These are phyloP conservation scores for Erigeron philadelphicus DNA, from an alignment of 140 eudicot species.

Conservation along the genomic window DNA sequence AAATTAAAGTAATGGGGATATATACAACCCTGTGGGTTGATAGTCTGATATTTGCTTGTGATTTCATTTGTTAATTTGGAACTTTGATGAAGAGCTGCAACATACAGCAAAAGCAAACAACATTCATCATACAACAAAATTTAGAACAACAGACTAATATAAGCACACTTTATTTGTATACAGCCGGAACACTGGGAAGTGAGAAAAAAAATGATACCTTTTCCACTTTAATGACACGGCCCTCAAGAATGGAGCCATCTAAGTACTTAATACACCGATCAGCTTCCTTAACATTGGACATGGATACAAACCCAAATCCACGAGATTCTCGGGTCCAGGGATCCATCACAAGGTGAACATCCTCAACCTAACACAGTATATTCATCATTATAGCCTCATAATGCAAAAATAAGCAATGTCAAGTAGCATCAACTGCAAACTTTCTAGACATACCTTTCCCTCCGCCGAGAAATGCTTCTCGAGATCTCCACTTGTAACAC, in stretches of 20 bases:
- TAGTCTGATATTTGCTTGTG: slow-evolving; percentile 74
- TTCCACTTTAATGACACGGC: slow-evolving; percentile 92
- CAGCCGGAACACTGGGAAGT: neutral
- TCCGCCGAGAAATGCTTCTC: slow-evolving; percentile 84
- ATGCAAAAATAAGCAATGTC: too few relatives aligned
- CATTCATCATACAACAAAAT: slow-evolving; percentile 27
- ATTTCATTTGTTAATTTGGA: slow-evolving; percentile 43
- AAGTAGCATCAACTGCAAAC: neutral
- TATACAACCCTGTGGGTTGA: slow-evolving; percentile 87
- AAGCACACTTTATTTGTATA: neutral
- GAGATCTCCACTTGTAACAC: slow-evolving; percentile 69
- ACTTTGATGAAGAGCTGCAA: slow-evolving; percentile 90
- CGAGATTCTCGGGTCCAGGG: slow-evolving; percentile 79
- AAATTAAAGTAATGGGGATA: slow-evolving; percentile 65
- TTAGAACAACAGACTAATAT: neutral
- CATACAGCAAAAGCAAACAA: slow-evolving; percentile 59
- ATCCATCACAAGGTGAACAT: slow-evolving; percentile 73
- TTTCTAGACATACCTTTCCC: slow-evolving; percentile 55
- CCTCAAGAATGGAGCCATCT: slow-evolving; percentile 81
- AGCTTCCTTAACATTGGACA: slow-evolving; percentile 73
- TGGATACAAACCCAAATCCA: slow-evolving; percentile 74
- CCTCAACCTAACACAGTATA: slow-evolving; percentile 64
- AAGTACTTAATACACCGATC: slow-evolving; percentile 72
- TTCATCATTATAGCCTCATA: neutral
- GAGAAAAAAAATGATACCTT: slow-evolving; percentile 46